These are phyloP conservation scores for Piromyces finnis DNA, from an alignment of 192 early-diverging fungal genomes.

Conservation along the genomic window DNA sequence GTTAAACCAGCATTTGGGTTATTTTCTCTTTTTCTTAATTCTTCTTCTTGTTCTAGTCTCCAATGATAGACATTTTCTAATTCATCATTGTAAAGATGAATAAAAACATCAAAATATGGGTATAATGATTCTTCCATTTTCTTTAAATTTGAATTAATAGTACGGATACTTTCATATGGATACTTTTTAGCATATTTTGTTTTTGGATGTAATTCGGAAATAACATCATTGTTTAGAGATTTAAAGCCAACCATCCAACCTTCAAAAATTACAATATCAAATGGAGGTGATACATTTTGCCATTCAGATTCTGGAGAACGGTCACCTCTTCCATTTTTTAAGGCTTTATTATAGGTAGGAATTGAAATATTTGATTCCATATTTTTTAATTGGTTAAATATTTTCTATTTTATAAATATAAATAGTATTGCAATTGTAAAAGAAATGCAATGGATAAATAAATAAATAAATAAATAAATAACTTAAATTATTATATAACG, in stretches of 20 bases:
- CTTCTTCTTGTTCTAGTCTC: slow-evolving; percentile 73
- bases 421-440: background rate
- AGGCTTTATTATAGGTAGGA: slow-evolving; percentile 68
- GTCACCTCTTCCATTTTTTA: slow-evolving; percentile 61
- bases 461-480: too few species aligned
- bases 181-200: slow-evolving; percentile 10
- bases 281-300: slow-evolving; percentile 21
- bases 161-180: slow-evolving; percentile 14
- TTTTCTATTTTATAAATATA: background rate
- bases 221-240: slow-evolving; percentile 11
- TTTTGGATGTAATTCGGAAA: slow-evolving; percentile 7
- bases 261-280: slow-evolving; percentile 77
- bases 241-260: slow-evolving; percentile 88
- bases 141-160: slow-evolving; percentile 23
- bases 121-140: slow-evolving; percentile 41
- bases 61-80: slow-evolving; percentile 57
- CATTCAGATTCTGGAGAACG: slow-evolving; percentile 38
- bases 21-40: slow-evolving; percentile 15
- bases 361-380: slow-evolving; percentile 16
- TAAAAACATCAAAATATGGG: slow-evolving; percentile 52
- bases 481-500: slow-evolving; percentile 26
- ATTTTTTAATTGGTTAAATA: background rate
- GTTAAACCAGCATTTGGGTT: slow-evolving; percentile 30
- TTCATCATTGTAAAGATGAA: slow-evolving; percentile 44
- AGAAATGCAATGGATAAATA: slow-evolving; percentile 5